These are phyloP conservation scores for Pleurozium schreberi DNA, from an alignment of 225 moss, liverwort and hornwort species.

Conservation along the genomic window DNA sequence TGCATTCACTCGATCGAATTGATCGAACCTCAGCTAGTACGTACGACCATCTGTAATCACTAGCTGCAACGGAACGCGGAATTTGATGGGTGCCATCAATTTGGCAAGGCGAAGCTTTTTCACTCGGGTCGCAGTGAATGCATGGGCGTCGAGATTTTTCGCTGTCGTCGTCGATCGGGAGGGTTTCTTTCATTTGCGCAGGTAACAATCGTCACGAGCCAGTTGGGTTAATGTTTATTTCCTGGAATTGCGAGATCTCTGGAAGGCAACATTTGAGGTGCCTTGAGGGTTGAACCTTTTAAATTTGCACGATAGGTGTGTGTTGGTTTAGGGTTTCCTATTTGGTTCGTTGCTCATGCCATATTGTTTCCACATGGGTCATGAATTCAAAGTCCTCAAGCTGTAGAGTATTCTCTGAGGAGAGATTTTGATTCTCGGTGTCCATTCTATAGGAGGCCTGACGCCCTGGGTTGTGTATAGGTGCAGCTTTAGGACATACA, in stretches of 20 bases:
- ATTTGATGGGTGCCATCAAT: neutral
- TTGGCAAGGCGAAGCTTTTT: neutral
- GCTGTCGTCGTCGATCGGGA: neutral
- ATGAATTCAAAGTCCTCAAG: neutral
- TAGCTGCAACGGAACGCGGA: neutral
- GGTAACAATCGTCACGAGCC: neutral
- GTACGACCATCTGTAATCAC: neutral
- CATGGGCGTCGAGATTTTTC: neutral
- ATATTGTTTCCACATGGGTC: neutral
- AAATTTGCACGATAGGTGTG: neutral
- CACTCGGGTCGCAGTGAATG: neutral
- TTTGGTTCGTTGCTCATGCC: neutral
- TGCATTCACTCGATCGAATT: neutral
- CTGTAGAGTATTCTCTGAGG: constrained; percentile 11
- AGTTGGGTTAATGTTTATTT: neutral
- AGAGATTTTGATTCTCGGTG: neutral
- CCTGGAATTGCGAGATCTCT: neutral
- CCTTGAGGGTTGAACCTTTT: neutral
- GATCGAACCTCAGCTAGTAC: neutral
- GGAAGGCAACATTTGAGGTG: neutral
- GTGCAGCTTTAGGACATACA: constrained; percentile 2
- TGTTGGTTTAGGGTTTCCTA: neutral
- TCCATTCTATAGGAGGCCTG: neutral
- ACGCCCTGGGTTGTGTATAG: neutral
- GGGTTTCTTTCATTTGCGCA: neutral